Percentiles rank a stretch among this genome's conserved stretches.
phyloP scores from a whole-genome alignment of 2,329 filamentous ascomycete species.

The Pezicula rhizophila region DNA sequence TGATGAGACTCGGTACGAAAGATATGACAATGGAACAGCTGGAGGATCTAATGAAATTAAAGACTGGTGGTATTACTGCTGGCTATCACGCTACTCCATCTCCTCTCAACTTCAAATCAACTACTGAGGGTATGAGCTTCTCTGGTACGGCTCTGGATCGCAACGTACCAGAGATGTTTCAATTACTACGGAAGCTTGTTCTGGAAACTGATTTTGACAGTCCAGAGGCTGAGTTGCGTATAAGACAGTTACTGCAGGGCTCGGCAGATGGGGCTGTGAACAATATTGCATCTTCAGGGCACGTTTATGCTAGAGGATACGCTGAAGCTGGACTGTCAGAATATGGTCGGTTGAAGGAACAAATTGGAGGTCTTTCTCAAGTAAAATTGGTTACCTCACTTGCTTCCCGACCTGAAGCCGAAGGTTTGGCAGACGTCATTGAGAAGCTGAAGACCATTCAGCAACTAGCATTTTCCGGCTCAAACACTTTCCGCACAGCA shows the following conservation, averaged over 20 bases:
- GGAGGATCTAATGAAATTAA: constrained; percentile 92
- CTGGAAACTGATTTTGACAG: constrained; percentile 87
- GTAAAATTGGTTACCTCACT: constrained; percentile 77
- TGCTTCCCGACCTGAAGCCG: constrained; percentile 63
- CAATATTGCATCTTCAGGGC: constrained; percentile 83
- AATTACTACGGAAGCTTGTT: constrained; percentile 73
- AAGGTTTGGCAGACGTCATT: constrained; percentile 70
- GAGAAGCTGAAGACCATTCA: constrained; percentile 82
- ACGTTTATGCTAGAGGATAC: constrained; percentile 77
- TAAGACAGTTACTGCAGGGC: constrained; percentile 79
- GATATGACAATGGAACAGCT: constrained; percentile 87
- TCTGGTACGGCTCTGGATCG: constrained; percentile 83
- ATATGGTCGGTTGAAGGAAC: constrained; percentile 68
- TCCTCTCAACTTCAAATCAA: constrained; percentile 63
- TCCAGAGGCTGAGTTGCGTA: constrained; percentile 71
- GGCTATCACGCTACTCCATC: constrained; percentile 78
- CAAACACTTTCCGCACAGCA: constrained; percentile 66
- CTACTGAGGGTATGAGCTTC: constrained; percentile 76
- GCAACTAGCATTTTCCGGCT: constrained; percentile 63
- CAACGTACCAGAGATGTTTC: constrained; percentile 87
- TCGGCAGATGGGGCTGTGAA: constrained; percentile 87
- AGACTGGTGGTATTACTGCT: constrained; percentile 84
- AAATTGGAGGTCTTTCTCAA: constrained; percentile 85
- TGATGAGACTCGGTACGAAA: constrained; percentile 89
- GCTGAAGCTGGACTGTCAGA: constrained; percentile 75